phyloP scores from a whole-genome alignment of 1,139 yeast genomes.

The Sugiyamaella novakii region DNA sequence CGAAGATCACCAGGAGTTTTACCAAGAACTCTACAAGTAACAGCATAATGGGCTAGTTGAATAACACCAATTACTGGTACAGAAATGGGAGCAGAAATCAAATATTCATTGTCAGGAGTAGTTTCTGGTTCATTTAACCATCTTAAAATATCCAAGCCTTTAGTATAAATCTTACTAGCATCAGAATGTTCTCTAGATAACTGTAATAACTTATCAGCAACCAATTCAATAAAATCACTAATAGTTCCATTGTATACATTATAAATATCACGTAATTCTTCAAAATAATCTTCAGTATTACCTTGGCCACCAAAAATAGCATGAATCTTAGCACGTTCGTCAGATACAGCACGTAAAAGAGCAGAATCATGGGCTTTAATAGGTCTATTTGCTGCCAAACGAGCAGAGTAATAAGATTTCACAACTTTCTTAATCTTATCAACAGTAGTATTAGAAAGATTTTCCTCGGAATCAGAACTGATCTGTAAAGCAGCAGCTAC shows the following conservation, averaged over 20 bases:
- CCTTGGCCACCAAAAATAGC: constrained; percentile 99
- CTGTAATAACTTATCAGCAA: constrained; percentile 66
- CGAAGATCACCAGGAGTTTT: constrained; percentile 88
- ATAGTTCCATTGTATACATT: constrained; percentile 74
- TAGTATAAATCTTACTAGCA: constrained; percentile 86
- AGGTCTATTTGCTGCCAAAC: constrained; percentile 53
- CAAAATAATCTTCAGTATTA: constrained; percentile 95
- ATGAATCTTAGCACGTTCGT: constrained; percentile 60
- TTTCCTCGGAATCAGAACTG: constrained; percentile 41
- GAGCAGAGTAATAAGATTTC: constrained; percentile 66
- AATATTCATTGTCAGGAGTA: constrained; percentile 88
- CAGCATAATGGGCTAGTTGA: constrained; percentile 90
- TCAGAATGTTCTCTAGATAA: constrained; percentile 74
- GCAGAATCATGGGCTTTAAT: constrained; percentile 63
- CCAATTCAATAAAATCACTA: constrained; percentile 66
- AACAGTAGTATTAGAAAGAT: constrained; percentile 63
- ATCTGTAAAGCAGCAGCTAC: constrained; percentile 71
- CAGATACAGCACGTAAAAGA: constrained; percentile 60
- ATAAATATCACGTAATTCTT: constrained; percentile 87
- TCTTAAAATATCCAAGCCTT: constrained; percentile 82
- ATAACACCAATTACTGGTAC: constrained; percentile 96
- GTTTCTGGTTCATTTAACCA: constrained; percentile 86
- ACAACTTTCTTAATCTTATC: constrained; percentile 73
- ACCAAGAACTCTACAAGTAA: constrained; percentile 83
- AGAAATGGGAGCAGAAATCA: constrained; percentile 88